A percentile compares a stretch with the other conserved stretches of the same genome.
Conservation (phyloP, 192 early-diverging fungal genomes). For the Diversispora epigaea region DNA sequence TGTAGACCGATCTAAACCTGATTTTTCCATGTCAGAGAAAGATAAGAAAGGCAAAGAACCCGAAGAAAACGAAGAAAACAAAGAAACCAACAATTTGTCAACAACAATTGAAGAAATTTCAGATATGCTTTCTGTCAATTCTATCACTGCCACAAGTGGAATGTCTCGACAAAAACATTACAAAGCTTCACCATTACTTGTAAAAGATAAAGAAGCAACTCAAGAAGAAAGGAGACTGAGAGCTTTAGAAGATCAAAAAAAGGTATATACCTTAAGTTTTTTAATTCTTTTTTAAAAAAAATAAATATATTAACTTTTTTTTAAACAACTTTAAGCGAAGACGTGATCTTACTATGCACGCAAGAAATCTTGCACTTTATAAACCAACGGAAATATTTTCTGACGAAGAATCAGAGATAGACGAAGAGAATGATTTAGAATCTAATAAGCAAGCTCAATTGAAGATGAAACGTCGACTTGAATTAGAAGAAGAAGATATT, state of each 20-base stretch:
- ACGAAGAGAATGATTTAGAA: constrained; percentile 18
- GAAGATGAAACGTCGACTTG: constrained; percentile 15
- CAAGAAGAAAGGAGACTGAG: constrained; percentile 42
- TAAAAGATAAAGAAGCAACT: constrained; percentile 28
- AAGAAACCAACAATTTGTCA: not conserved
- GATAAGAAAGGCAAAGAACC: not conserved
- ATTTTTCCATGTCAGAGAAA: too few relatives aligned
- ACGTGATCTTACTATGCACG: constrained; percentile 45
- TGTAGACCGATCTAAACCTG: too few relatives aligned
- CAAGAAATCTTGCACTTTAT: constrained; percentile 46
- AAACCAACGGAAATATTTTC: constrained; percentile 35
- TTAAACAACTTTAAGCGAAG: constrained; percentile 44
- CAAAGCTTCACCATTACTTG: constrained; percentile 26
- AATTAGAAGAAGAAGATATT: constrained; percentile 31
- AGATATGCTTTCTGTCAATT: constrained; percentile 10
- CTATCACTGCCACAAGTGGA: not conserved
- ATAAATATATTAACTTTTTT: constrained; percentile 7
- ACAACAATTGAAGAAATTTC: constrained; percentile 22
- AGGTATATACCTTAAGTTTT: constrained; percentile 30
- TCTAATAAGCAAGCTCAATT: constrained; percentile 33
- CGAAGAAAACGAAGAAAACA: not conserved
- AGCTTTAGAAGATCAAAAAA: constrained; percentile 47
- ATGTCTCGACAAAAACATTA: not conserved
- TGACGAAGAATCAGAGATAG: constrained; percentile 35
- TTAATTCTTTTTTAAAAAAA: not conserved